phyloP scores from a whole-genome alignment of 2,329 filamentous ascomycete species.

The Cladosporium sp. region DNA sequence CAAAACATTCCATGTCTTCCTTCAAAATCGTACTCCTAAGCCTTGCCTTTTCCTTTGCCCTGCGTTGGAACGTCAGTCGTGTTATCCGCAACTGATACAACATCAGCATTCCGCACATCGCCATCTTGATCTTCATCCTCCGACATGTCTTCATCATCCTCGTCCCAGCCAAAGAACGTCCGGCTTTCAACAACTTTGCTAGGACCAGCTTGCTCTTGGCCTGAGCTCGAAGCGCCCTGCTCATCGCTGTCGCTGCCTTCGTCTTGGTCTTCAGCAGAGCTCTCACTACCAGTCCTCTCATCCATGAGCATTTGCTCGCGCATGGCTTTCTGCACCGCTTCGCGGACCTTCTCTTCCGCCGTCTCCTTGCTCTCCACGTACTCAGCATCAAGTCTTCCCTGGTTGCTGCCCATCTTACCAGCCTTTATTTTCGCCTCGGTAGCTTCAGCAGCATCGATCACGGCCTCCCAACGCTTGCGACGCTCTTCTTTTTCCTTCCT shows the following conservation, averaged over 20 bases:
- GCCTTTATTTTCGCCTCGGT: constrained; percentile 78
- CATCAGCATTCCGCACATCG: constrained; percentile 24
- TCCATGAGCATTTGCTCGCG: constrained; percentile 56
- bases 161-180: constrained; percentile 72
- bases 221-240: constrained; percentile 27
- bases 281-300: constrained; percentile 36
- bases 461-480: constrained; percentile 78
- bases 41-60: constrained; percentile 41
- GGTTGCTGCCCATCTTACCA: constrained; percentile 58
- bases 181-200: constrained; percentile 37
- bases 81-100: background rate
- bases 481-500: constrained; percentile 85
- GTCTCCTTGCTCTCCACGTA: constrained; percentile 97
- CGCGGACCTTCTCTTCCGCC: constrained; percentile 73
- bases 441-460: constrained; percentile 78
- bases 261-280: constrained; percentile 43
- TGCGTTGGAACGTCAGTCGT: constrained; percentile 28
- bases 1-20: background rate
- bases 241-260: constrained; percentile 28
- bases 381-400: constrained; percentile 68
- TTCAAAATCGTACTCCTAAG: background rate
- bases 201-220: constrained; percentile 22
- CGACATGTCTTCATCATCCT: constrained; percentile 52
- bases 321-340: constrained; percentile 69
- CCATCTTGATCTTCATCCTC: constrained; percentile 46